Conservation (phyloP, 2,329 filamentous ascomycete species). For the Ceratocystis cubensis region DNA sequence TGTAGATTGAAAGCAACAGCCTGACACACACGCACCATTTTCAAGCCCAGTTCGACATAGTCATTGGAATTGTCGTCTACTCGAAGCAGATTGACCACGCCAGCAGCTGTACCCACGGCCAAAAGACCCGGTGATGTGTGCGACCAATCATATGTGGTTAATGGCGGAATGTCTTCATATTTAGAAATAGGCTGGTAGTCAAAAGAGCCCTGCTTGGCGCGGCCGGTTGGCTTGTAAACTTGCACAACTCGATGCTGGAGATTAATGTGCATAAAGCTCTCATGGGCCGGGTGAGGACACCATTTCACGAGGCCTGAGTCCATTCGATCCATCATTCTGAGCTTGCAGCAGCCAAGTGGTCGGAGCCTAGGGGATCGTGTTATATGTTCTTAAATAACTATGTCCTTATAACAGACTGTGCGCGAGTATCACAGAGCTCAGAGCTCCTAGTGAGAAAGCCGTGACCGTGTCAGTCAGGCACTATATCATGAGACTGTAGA, state of each 20-base stretch:
- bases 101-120: conserved; percentile 61
- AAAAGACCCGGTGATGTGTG: conserved; percentile 51
- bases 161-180: conserved; percentile 50
- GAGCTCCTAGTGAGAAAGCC: neutral
- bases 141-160: conserved; percentile 57
- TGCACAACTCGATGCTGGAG: conserved; percentile 50
- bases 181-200: conserved; percentile 45
- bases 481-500: neutral
- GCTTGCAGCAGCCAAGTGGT: conserved; percentile 7
- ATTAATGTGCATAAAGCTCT: conserved; percentile 54
- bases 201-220: conserved; percentile 44
- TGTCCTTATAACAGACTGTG: neutral
- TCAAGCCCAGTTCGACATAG: conserved; percentile 54
- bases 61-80: conserved; percentile 58
- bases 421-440: neutral
- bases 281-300: conserved; percentile 46
- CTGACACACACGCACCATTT: conserved; percentile 65
- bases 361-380: neutral
- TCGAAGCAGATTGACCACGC: conserved; percentile 61
- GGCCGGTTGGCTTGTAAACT: conserved; percentile 49
- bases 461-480: neutral
- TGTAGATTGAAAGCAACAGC: conserved; percentile 66
- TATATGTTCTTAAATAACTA: neutral
- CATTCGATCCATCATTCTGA: conserved; percentile 41
- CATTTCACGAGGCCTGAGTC: conserved; percentile 54